These are phyloP conservation scores for California macrophylla DNA, from an alignment of 441 rosid genomes.

Conservation along the genomic window DNA sequence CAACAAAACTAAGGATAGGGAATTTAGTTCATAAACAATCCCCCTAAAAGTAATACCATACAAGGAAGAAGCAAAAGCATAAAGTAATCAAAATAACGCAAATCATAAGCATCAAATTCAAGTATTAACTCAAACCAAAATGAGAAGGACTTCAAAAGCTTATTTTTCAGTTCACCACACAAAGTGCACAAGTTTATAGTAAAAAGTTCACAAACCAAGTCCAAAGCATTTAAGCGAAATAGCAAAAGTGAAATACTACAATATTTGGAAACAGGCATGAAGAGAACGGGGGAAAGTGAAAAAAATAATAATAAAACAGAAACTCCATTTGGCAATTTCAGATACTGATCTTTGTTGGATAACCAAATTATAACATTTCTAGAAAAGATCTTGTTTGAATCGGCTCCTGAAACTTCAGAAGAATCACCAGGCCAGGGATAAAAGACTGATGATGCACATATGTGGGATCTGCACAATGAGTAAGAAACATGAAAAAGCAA, in stretches of 20 bases:
- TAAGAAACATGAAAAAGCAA: neutral
- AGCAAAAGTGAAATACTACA: neutral
- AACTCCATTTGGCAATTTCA: neutral
- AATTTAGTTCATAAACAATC: neutral
- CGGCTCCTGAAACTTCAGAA: slow-evolving; percentile 2
- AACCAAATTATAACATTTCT: slow-evolving; percentile 2
- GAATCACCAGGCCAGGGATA: neutral
- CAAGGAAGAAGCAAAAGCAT: neutral
- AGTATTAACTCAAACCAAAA: neutral
- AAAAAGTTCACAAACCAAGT: neutral
- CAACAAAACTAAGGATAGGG: neutral
- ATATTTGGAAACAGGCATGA: neutral
- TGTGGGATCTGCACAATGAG: neutral
- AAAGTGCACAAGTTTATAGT: neutral
- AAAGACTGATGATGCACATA: neutral
- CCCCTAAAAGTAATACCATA: neutral
- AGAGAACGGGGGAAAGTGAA: neutral
- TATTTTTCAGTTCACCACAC: neutral
- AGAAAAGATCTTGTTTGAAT: neutral
- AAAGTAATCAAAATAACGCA: neutral
- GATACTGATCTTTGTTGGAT: neutral
- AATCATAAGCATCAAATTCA: neutral
- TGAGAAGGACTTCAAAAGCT: neutral
- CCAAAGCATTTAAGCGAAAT: neutral
- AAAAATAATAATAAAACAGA: neutral